These are phyloP conservation scores for Pneumocystis murina DNA, from an alignment of 1,139 yeast genomes.

Conservation along the genomic window DNA sequence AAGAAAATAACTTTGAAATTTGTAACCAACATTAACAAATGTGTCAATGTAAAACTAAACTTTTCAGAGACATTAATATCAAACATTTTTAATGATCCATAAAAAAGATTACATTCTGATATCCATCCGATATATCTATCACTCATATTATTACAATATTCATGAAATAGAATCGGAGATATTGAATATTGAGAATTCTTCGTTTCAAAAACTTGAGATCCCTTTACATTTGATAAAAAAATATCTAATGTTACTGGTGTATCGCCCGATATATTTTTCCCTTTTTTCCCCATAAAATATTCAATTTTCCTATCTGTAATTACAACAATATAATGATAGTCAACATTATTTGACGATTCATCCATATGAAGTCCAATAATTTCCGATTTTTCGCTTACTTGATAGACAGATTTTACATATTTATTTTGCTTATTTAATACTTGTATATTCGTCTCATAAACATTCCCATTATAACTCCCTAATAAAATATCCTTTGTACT, in stretches of 20 bases:
- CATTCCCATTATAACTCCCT: slow-evolving; percentile 33
- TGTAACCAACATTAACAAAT: background rate
- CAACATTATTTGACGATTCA: background rate
- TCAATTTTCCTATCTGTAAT: background rate
- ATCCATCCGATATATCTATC: background rate
- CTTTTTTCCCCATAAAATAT: background rate
- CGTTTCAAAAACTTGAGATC: background rate
- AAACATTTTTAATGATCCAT: background rate
- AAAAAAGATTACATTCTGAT: background rate
- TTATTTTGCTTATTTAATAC: slow-evolving; percentile 24
- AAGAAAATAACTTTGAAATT: background rate
- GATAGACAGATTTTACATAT: slow-evolving; percentile 25
- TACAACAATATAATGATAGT: background rate
- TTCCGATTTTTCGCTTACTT: background rate
- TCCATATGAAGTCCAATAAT: background rate
- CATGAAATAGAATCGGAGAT: background rate
- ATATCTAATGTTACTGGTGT: background rate
- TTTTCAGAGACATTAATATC: background rate
- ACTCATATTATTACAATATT: background rate
- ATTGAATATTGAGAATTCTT: background rate
- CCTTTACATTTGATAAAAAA: background rate
- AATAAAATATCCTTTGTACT: slow-evolving; percentile 36
- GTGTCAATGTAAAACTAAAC: background rate
- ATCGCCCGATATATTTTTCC: background rate
- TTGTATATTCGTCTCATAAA: slow-evolving; percentile 35